These are phyloP conservation scores for Nakazawaea peltata DNA, from an alignment of 805 yeast genomes.

Conservation along the genomic window DNA sequence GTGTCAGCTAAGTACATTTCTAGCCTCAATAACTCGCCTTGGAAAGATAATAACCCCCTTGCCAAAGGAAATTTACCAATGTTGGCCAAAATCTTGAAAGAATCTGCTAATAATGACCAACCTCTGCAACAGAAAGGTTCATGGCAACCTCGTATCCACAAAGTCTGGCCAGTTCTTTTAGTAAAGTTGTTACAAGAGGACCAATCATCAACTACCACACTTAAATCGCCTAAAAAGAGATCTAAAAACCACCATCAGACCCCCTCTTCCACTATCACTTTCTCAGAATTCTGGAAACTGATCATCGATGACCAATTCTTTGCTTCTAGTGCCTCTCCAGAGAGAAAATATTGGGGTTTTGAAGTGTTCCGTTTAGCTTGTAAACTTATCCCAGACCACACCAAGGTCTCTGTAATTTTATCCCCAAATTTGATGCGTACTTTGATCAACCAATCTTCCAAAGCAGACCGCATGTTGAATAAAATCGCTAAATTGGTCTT, in stretches of 20 bases:
- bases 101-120: constrained; percentile 27
- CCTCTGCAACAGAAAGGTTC: constrained; percentile 47
- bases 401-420: constrained; percentile 25
- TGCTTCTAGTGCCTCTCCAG: constrained; percentile 68
- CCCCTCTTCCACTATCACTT: constrained; percentile 20
- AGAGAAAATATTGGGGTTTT: constrained; percentile 82
- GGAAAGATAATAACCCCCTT: constrained; percentile 74
- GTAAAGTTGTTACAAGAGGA: constrained; percentile 25
- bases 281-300: constrained; percentile 70
- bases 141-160: constrained; percentile 72
- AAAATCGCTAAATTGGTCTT: constrained; percentile 54
- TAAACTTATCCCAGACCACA: constrained; percentile 28
- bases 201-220: constrained; percentile 13
- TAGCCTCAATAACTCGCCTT: constrained; percentile 20
- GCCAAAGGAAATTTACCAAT: constrained; percentile 56
- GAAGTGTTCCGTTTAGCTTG: constrained; percentile 53
- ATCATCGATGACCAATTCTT: constrained; percentile 79
- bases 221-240: constrained; percentile 29
- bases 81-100: constrained; percentile 58
- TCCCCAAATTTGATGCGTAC: constrained; percentile 65
- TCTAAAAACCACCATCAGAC: constrained; percentile 19
- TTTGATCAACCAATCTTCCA: constrained; percentile 68
- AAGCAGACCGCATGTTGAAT: constrained; percentile 55
- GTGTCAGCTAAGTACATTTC: constrained; percentile 18
- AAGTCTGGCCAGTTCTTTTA: constrained; percentile 63